Evolutionary conservation across 164 flowering plant species (phyloP), one percentile per base, ranked within the genome.

Genomic region (Nymphaea colorata): DNA sequence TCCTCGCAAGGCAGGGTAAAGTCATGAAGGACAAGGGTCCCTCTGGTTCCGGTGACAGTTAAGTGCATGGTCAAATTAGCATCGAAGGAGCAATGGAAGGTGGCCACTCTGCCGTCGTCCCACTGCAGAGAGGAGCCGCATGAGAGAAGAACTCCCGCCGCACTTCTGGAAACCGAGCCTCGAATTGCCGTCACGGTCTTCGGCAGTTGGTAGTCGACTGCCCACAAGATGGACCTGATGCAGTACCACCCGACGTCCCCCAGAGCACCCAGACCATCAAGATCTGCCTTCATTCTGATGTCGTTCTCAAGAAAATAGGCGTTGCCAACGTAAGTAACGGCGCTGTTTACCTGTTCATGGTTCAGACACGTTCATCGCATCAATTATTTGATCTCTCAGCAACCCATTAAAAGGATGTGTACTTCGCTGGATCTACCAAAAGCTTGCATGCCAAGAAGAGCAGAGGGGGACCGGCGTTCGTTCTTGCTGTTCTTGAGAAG

Each of bases 241-340:
- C 83, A 82, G 69, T 82, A 82, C 83, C 85, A 82, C 53, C 85
- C 85, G 3, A 59, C 11, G 59, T 82, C 85, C 7, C 85, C 85
- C 3, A 82, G 77, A 60, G 76, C 79, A 6, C 85, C 85, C 5
- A 82, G 76, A 42, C 69, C 67, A 64, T 82, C 85, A 6, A 80
- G 73, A 61, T 82, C 82, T n/a, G 83, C 77, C 73, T 80, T 82
- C 47, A 78, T 74, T 5, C 85, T 75, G 16, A 82, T 75, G 59
- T 80, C 66, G 8, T 75, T 78, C 64, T 73, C 67, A 15, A 82
- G 75, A 68, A 78, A 82, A 57, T 71, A 74, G 5, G 67, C 42
- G 36, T 62, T 53, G 2, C 55, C 75, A 57, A 2, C 2, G 17
- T 60, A 71, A 18, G 74, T 44, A 41, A 76, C 75, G 42, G 65